Evolutionary conservation across 2,329 filamentous ascomycete genomes (phyloP).

Genomic region (Hymenoscyphus fraxineus): DNA sequence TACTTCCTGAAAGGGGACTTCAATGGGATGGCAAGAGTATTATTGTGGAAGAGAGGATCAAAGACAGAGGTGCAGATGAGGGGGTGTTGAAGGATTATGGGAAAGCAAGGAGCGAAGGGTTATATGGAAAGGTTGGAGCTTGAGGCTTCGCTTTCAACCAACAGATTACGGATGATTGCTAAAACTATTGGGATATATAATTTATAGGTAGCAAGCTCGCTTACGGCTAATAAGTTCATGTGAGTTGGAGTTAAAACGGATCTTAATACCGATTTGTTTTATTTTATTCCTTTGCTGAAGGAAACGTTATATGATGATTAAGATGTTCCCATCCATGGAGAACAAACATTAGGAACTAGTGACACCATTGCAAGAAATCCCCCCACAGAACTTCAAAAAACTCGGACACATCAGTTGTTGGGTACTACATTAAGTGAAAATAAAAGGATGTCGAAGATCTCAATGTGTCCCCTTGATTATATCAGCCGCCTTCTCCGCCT

Average conservation of each 20-base stretch:
- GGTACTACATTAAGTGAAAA: no score
- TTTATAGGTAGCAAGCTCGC: not conserved
- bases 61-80: not conserved
- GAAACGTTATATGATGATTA: not conserved
- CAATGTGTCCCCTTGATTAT: not conserved
- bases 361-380: no score
- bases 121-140: not conserved
- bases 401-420: no score
- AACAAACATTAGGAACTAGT: no score
- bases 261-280: not conserved
- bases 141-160: not conserved
- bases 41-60: not conserved
- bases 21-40: not conserved
- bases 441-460: not conserved
- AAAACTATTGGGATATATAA: not conserved
- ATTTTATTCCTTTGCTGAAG: no score
- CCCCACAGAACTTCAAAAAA: no score
- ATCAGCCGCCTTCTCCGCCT: slow-evolving; percentile 9
- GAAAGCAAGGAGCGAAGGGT: not conserved
- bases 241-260: not conserved
- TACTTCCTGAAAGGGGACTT: not conserved
- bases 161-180: not conserved
- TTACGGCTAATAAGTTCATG: not conserved
- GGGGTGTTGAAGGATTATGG: not conserved
- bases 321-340: not conserved